phyloP scores from a whole-genome alignment of 2,329 filamentous ascomycete genomes.

The Alternaria sp. region DNA sequence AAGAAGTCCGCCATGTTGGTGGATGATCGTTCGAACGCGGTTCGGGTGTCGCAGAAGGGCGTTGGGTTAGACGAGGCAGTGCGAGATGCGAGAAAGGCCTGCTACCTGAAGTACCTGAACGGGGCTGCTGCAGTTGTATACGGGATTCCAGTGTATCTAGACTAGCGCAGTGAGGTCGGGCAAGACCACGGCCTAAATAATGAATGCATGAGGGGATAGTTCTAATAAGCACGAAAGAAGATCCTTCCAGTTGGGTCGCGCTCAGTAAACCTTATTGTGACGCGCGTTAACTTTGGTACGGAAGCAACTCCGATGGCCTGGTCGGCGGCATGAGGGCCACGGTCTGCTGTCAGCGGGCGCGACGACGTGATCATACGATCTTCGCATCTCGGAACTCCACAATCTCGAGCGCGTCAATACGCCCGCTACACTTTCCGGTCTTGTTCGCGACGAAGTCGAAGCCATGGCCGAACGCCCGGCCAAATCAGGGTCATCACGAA shows the following conservation, averaged over 20 bases:
- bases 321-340: slow-evolving; percentile 1
- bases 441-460: neutral
- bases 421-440: neutral
- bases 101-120: slow-evolving; percentile 88
- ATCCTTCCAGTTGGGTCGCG: neutral
- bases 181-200: neutral
- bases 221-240: neutral
- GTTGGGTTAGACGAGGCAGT: slow-evolving; percentile 78
- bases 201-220: neutral
- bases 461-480: slow-evolving; percentile 20
- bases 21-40: slow-evolving; percentile 32
- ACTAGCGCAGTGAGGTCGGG: slow-evolving; percentile 22
- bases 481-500: slow-evolving; percentile 29
- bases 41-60: slow-evolving; percentile 30
- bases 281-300: slow-evolving; percentile 6
- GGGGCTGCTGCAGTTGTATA: slow-evolving; percentile 94
- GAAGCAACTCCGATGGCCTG: slow-evolving; percentile 9
- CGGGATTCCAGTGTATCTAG: slow-evolving; percentile 88
- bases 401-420: neutral
- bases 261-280: neutral
- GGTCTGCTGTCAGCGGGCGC: neutral
- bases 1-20: slow-evolving; percentile 36
- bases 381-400: slow-evolving; percentile 10
- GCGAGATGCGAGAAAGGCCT: slow-evolving; percentile 74
- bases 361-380: neutral